These are phyloP conservation scores for Penicillium hesseltinei DNA, from an alignment of 2,329 filamentous ascomycete genomes.

Conservation along the genomic window DNA sequence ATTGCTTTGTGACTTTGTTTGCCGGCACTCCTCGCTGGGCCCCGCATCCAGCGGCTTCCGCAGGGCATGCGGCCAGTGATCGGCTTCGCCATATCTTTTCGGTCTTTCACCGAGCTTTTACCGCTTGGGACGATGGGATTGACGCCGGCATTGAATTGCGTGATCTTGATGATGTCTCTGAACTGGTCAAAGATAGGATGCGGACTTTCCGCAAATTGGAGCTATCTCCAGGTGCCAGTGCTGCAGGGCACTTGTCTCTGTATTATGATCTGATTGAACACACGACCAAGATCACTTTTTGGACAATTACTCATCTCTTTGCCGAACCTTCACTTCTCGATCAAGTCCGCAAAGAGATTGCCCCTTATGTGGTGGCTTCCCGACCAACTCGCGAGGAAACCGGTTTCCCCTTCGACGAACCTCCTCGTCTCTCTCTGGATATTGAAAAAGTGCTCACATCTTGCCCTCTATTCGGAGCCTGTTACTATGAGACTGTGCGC, in stretches of 20 bases:
- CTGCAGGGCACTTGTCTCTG: conserved; percentile 47
- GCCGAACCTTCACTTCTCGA: conserved; percentile 41
- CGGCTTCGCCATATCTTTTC: conserved; percentile 43
- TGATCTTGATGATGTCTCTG: conserved; percentile 51
- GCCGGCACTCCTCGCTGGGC: conserved; percentile 57
- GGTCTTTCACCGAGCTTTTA: conserved; percentile 45
- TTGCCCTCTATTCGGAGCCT: conserved; percentile 49
- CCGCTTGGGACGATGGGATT: conserved; percentile 42
- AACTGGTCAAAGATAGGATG: conserved; percentile 45
- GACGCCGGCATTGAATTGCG: conserved; percentile 46
- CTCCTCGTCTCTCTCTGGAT: conserved; percentile 44
- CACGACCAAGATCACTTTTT: conserved; percentile 52
- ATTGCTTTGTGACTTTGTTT: conserved; percentile 53
- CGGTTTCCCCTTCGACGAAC: conserved; percentile 45
- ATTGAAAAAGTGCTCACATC: conserved; percentile 41
- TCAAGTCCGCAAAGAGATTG: conserved; percentile 48
- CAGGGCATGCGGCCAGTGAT: conserved; percentile 49
- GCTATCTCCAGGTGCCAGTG: conserved; percentile 39
- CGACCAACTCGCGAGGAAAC: conserved; percentile 38
- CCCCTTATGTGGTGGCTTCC: conserved; percentile 40
- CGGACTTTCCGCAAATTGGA: conserved; percentile 40
- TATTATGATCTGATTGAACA: conserved; percentile 58
- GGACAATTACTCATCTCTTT: conserved; percentile 50
- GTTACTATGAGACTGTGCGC: conserved; percentile 48
- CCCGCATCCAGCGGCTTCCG: conserved; percentile 52